phyloP scores from a whole-genome alignment of 805 yeast species.

The Sugiyamaella mastotermitis region DNA sequence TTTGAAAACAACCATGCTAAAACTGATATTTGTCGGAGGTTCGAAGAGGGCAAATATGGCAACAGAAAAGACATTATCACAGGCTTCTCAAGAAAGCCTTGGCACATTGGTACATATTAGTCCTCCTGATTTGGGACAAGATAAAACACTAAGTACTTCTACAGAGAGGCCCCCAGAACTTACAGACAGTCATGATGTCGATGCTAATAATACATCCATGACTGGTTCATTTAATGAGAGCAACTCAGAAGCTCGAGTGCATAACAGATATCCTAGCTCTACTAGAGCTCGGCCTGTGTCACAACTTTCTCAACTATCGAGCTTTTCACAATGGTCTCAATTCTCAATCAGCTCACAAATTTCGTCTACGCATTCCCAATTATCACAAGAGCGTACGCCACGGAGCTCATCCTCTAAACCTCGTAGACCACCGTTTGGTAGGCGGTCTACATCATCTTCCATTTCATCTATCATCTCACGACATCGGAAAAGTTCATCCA shows the following conservation, averaged over 20 bases:
- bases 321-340: conserved; percentile 46
- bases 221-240: not conserved
- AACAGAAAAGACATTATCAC: too few relatives aligned
- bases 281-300: conserved; percentile 21
- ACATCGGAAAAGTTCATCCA: conserved; percentile 18
- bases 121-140: not conserved
- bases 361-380: conserved; percentile 20
- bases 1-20: conserved; percentile 10
- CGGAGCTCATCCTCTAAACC: conserved; percentile 1
- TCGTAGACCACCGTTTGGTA: conserved; percentile 15
- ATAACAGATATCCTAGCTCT: not conserved
- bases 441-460: conserved; percentile 25
- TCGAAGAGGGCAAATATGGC: too few relatives aligned
- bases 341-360: conserved; percentile 37
- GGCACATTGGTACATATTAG: too few relatives aligned
- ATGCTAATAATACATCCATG: not conserved
- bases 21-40: conserved; percentile 6
- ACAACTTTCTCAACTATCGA: conserved; percentile 46
- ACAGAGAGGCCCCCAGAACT: not conserved
- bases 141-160: not conserved
- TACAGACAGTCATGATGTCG: not conserved
- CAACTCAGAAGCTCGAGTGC: not conserved
- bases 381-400: conserved; percentile 16
- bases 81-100: too few relatives aligned
- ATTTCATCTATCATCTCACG: conserved; percentile 21